A percentile compares a stretch with the other conserved stretches of the same genome.
Evolutionary conservation across 2,329 filamentous ascomycete genomes (phyloP).

Genomic region (Fusarium sp.): DNA sequence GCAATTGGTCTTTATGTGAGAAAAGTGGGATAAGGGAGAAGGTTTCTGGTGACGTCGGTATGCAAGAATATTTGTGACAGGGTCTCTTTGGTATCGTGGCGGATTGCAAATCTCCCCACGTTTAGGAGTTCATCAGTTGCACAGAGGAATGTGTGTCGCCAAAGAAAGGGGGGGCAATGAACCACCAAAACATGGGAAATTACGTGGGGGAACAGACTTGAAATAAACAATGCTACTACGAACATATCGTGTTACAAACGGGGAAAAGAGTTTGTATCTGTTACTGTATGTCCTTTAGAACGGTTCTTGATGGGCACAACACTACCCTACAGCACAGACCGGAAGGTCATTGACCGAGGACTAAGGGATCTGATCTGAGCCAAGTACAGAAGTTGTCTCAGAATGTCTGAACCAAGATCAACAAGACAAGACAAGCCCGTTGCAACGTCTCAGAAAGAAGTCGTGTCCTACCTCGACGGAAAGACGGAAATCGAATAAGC

Average conservation of each 20-base stretch:
- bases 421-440: neutral
- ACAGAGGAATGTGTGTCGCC: constrained; percentile 37
- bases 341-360: constrained; percentile 9
- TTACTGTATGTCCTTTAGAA: neutral
- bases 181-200: neutral
- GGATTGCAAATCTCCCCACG: constrained; percentile 26
- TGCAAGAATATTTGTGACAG: constrained; percentile 19
- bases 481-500: constrained; percentile 13
- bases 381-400: constrained; percentile 21
- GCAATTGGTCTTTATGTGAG: neutral
- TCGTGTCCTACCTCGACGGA: constrained; percentile 8
- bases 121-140: constrained; percentile 19
- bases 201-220: neutral
- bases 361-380: constrained; percentile 12
- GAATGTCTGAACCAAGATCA: constrained; percentile 11
- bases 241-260: neutral
- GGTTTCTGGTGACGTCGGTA: constrained; percentile 21
- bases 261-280: constrained; percentile 5
- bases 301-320: neutral
- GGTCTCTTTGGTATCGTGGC: constrained; percentile 37
- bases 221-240: neutral
- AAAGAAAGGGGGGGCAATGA: constrained; percentile 22
- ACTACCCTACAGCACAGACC: constrained; percentile 34
- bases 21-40: constrained; percentile 9
- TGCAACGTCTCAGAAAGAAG: constrained; percentile 32